Evolutionary conservation across 179 eudicot species (phyloP), one percentile per base, ranked within the genome.

Genomic region (Spinacia oleracea): DNA sequence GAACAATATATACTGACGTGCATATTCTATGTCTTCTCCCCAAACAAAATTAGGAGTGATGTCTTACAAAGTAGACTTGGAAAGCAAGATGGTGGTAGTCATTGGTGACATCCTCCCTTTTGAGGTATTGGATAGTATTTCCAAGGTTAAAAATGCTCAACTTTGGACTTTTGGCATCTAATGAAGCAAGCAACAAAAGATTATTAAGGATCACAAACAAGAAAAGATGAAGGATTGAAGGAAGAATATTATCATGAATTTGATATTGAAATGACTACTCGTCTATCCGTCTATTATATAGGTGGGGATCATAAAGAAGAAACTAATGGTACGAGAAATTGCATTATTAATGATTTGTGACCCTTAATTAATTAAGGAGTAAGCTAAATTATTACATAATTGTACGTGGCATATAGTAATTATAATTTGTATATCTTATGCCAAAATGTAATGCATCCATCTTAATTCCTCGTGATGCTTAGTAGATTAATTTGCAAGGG

Each of bases 61-160:
- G 38, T 90, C 97, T 10, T 95, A 93, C 86, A 84, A 93, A 83
- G 87, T 95, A 62, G 97, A 95, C 79, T 66, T 95, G 83, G 97
- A 95, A 80, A 91, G 90, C 83, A 91, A 93, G 83, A 95, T 86
- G 98, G 98, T 95, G 83, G 95, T 95, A 48, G 92, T 95, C 1
- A 91, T 83, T 18, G 98, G 98, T 72, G 97, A 95, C 81, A 88
- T 95, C 75, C 84, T 89, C 53, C 98, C 98, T 9, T 88, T 81
- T 50, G 91, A 95, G 84, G 97, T 95, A 31, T 84, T 95, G 80
- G 93, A 91, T 85, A 95, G 97, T 79, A 81, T 95, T 78, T 91
- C 97, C 0, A 93, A 85, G 85, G 93, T 95, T 35, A 95, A 95
- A 86, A 80, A 78, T 81, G 97, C 97, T 0, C 86, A 91, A 79